These are phyloP conservation scores for Solanum sejunctum DNA, from an alignment of 257 asterid genomes.

Conservation along the genomic window DNA sequence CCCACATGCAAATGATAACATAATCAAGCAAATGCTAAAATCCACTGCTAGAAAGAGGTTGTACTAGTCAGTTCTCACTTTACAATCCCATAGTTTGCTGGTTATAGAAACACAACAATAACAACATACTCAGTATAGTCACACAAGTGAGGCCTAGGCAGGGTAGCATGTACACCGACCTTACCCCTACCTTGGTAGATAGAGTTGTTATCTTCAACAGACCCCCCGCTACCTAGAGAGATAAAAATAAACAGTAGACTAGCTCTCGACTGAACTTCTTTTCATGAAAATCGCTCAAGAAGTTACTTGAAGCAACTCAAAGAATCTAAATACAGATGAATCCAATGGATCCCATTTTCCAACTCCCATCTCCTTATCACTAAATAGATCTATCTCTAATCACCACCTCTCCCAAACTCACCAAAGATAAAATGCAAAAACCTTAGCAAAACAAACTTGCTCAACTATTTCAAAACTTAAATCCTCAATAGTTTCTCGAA, in stretches of 20 bases:
- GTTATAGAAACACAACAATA: not conserved
- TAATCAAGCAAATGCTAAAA: not conserved
- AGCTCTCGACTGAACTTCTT: not conserved
- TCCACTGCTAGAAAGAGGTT: not conserved
- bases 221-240: not conserved
- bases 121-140: too few species aligned
- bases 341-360: not conserved
- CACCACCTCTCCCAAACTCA: not conserved
- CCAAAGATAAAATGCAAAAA: not conserved
- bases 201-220: too few species aligned
- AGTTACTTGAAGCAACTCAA: not conserved
- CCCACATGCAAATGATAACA: not conserved
- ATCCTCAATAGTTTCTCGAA: not conserved
- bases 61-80: not conserved
- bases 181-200: too few species aligned
- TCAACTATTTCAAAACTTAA: not conserved
- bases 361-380: not conserved
- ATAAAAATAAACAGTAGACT: not conserved
- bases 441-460: not conserved
- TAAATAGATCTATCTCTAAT: not conserved
- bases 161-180: too few species aligned
- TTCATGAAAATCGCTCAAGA: not conserved
- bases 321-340: not conserved
- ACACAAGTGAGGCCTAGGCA: too few species aligned
- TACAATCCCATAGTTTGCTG: not conserved